phyloP scores from a whole-genome alignment of 2,329 filamentous ascomycete genomes.

The Tetracladium maxilliforme region DNA sequence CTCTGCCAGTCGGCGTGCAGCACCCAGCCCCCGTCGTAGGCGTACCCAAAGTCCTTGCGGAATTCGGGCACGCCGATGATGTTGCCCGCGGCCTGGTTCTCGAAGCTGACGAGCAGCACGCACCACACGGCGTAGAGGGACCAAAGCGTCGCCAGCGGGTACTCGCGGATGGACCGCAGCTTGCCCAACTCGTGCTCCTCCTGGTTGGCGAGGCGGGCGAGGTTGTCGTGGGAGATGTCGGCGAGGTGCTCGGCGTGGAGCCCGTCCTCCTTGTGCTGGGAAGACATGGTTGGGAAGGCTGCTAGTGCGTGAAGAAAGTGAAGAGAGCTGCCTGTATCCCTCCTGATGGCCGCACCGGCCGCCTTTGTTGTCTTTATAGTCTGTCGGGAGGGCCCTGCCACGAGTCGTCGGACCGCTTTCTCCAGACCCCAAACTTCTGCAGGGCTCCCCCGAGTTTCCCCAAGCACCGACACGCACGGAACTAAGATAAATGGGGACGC shows the following conservation, averaged over 20 bases:
- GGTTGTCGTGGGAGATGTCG: slow-evolving; percentile 16
- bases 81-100: slow-evolving; percentile 23
- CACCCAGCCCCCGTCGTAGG: slow-evolving; percentile 20
- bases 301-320: too few relatives aligned
- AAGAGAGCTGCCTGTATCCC: too few relatives aligned
- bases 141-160: slow-evolving; percentile 12
- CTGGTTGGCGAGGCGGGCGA: slow-evolving; percentile 4
- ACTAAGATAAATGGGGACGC: too few relatives aligned
- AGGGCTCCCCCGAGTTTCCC: too few relatives aligned
- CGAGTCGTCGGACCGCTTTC: too few relatives aligned
- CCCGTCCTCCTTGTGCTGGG: slow-evolving; percentile 12
- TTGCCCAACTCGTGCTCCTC: slow-evolving; percentile 5
- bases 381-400: too few relatives aligned
- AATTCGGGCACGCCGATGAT: slow-evolving; percentile 27
- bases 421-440: too few relatives aligned
- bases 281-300: background rate
- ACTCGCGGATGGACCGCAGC: slow-evolving; percentile 2
- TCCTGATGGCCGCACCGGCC: too few relatives aligned
- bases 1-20: slow-evolving; percentile 26
- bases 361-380: too few relatives aligned
- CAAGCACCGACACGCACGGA: too few relatives aligned
- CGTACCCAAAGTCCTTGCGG: slow-evolving; percentile 25
- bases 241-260: slow-evolving; percentile 12
- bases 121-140: slow-evolving; percentile 22
- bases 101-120: slow-evolving; percentile 22